These are phyloP conservation scores for Trichoderma koningii DNA, from an alignment of 2,329 filamentous ascomycete genomes.

Conservation along the genomic window DNA sequence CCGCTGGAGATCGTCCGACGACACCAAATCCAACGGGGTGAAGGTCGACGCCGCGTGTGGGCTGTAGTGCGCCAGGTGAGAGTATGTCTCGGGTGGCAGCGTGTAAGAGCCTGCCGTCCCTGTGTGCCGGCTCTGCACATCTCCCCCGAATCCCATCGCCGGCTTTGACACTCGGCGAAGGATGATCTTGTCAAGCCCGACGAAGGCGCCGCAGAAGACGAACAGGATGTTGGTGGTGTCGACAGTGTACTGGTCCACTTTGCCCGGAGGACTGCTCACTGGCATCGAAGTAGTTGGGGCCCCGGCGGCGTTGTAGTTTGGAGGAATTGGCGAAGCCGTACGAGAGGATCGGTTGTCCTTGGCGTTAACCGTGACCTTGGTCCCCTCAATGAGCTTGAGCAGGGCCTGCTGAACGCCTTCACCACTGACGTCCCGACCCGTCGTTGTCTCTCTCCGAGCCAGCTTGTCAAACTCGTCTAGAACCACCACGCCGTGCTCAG, in stretches of 20 bases:
- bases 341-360: constrained; percentile 71
- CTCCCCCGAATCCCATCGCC: constrained; percentile 88
- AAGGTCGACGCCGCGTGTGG: constrained; percentile 44
- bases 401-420: constrained; percentile 96
- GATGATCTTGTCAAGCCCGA: constrained; percentile 85
- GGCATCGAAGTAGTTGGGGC: constrained; percentile 50
- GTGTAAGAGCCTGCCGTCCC: constrained; percentile 55
- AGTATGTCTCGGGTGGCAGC: constrained; percentile 64
- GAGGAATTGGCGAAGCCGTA: constrained; percentile 54
- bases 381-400: constrained; percentile 93
- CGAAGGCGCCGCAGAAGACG: constrained; percentile 94
- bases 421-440: constrained; percentile 91
- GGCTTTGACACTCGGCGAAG: constrained; percentile 82
- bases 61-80: constrained; percentile 58
- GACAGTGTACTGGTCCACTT: constrained; percentile 69
- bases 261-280: constrained; percentile 49
- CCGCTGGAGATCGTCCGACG: constrained; percentile 73
- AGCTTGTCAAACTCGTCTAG: constrained; percentile 98
- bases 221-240: constrained; percentile 97
- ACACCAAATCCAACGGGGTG: constrained; percentile 69
- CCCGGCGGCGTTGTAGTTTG: constrained; percentile 52
- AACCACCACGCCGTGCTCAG: constrained; percentile 91
- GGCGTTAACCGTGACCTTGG: constrained; percentile 86
- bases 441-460: constrained; percentile 80
- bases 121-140: constrained; percentile 63